Evolutionary conservation across 2,329 filamentous ascomycete genomes (phyloP).

Genomic region (Orbilia ellipsospora): DNA sequence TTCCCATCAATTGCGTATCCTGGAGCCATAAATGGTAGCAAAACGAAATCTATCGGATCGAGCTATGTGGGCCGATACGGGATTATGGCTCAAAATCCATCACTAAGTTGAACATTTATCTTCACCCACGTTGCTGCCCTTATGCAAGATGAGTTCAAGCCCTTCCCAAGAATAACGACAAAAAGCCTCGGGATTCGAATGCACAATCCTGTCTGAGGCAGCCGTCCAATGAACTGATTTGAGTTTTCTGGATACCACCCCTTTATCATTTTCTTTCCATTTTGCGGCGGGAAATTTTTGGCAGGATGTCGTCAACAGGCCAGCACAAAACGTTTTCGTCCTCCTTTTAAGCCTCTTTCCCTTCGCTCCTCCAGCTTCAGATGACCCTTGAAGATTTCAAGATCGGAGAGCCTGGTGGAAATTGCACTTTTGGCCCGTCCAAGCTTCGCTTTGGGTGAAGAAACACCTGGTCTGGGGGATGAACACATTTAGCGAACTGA

Average conservation of each 20-base stretch:
- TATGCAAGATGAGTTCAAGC: not conserved
- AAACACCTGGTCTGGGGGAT: not conserved
- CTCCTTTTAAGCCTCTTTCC: constrained; percentile 43
- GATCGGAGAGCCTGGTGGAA: constrained; percentile 25
- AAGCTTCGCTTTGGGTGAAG: constrained; percentile 35
- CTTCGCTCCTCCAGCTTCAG: not conserved
- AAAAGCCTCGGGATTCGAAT: too few species aligned
- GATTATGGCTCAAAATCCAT: constrained; percentile 40
- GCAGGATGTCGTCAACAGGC: constrained; percentile 16
- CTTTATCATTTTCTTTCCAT: constrained; percentile 9
- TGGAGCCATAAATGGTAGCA: not conserved
- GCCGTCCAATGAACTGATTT: not conserved
- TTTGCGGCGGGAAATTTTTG: constrained; percentile 11
- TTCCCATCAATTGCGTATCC: constrained; percentile 1
- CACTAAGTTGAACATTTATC: not conserved
- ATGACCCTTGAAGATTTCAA: constrained; percentile 26
- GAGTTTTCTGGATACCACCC: not conserved
- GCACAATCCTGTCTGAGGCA: too few species aligned
- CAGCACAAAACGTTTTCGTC: constrained; percentile 1
- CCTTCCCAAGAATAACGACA: not conserved
- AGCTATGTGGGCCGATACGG: not conserved
- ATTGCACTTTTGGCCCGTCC: constrained; percentile 46
- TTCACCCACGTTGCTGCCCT: too few species aligned
- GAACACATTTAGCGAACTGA: constrained; percentile 34
- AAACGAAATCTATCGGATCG: constrained; percentile 22